Percentiles rank a stretch among this genome's conserved stretches.
These are phyloP conservation scores for Didymellaceae sp. DNA, from an alignment of 2,329 filamentous ascomycete species.

Conservation along the genomic window DNA sequence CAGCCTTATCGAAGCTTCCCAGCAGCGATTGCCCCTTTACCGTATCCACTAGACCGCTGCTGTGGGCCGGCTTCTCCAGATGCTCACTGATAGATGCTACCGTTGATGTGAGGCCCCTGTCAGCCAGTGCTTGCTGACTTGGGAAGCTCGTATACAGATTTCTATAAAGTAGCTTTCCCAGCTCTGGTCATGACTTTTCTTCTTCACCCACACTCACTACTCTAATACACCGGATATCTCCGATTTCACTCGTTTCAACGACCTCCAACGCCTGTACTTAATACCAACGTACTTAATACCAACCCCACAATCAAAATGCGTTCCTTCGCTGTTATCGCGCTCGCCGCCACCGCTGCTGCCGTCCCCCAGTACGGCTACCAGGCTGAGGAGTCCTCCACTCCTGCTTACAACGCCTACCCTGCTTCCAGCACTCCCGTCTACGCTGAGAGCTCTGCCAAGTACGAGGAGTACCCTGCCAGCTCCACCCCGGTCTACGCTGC, in stretches of 20 bases:
- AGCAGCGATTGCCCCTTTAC: constrained; percentile 39
- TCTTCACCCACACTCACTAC: constrained; percentile 48
- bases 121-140: constrained; percentile 25
- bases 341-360: constrained; percentile 1
- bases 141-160: constrained; percentile 33
- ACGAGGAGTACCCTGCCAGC: background rate
- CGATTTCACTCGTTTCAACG: constrained; percentile 51
- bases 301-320: constrained; percentile 48
- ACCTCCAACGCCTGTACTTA: constrained; percentile 40
- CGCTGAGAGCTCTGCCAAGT: background rate
- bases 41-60: constrained; percentile 32
- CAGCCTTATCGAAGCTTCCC: constrained; percentile 32
- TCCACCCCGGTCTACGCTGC: constrained; percentile 1
- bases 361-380: constrained; percentile 6
- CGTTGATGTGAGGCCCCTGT: constrained; percentile 35
- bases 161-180: constrained; percentile 46
- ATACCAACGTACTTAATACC: constrained; percentile 46
- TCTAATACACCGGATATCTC: constrained; percentile 48
- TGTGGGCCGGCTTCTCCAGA: constrained; percentile 34
- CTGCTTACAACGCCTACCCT: constrained; percentile 20
- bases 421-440: background rate
- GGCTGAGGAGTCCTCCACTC: constrained; percentile 28
- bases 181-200: constrained; percentile 27
- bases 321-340: constrained; percentile 43
- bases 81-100: constrained; percentile 37